Conservation (phyloP, 176 grass and related monocot genomes). For the Aegilops umbellulata region DNA sequence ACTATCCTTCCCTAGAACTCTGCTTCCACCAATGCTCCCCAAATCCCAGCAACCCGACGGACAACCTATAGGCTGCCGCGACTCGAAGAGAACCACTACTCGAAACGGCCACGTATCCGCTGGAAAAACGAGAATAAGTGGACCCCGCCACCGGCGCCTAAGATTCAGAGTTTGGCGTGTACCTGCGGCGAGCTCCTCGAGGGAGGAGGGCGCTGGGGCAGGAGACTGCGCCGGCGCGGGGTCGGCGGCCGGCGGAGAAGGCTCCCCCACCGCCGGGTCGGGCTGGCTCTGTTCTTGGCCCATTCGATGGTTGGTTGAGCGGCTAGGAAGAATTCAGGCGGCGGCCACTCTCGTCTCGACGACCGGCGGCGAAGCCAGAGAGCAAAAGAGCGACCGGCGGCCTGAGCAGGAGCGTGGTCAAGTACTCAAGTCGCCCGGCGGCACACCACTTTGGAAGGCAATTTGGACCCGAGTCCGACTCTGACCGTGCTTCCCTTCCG, state of each 20-base stretch:
- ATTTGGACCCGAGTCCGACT: conserved; percentile 15
- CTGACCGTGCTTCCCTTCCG: not conserved
- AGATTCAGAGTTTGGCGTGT: not conserved
- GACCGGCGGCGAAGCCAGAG: not conserved
- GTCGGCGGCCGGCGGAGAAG: conserved; percentile 10
- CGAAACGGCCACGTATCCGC: not conserved
- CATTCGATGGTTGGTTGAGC: conserved; percentile 21
- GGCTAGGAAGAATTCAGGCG: not conserved
- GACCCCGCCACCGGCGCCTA: not conserved
- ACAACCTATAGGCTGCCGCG: no score
- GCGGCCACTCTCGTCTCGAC: not conserved
- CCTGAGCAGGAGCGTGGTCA: conserved; percentile 7
- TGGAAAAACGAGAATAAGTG: not conserved
- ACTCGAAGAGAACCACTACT: not conserved
- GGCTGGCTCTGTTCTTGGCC: conserved; percentile 39
- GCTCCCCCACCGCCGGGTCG: not conserved
- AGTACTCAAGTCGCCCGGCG: not conserved
- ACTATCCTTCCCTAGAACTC: not conserved
- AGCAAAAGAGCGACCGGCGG: not conserved
- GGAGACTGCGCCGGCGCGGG: conserved; percentile 26
- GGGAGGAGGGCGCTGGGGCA: conserved; percentile 24
- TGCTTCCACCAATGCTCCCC: conserved; percentile 10
- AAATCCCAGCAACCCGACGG: not conserved
- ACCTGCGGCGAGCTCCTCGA: conserved; percentile 61
- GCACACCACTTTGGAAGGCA: not conserved